Base-by-base conservation (phyloP, 345 rosid species). In the Eucalyptus pumila region DNA sequence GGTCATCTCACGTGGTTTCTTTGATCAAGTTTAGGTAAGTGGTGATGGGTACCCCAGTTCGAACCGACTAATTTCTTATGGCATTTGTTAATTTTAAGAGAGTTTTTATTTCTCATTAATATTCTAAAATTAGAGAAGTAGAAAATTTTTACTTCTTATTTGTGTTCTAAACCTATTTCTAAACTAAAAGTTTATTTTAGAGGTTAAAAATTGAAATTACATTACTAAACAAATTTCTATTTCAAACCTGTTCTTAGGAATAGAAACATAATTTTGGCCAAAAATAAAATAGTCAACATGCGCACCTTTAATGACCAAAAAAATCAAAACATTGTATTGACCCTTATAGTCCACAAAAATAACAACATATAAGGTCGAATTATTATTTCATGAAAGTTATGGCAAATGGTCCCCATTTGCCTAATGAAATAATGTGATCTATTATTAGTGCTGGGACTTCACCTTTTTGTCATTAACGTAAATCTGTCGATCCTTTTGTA, bases 191-290 rank as follows among this genome's bases (percentile, higher is more conserved):
- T 8, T 52, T 52, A 21, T 21, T 52, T 52, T 21, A 52, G 56
- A 52, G 24, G 10, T 52, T 8, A 19, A 52, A 52, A 52, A 52
- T 1, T 19, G 11, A 52, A 52, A 19, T 52, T 52, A 52, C 2
- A 52, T 52, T 21, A 52, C 2, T 1, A 52, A 52, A 21, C 1
- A 1, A 0, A 52, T 52, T 21, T 52, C 5, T 52, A 8, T 8
- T 52, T 8, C 58, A 21, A 52, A 52, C 0, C 0, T 8, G 0
- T 52, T 52, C 2, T 52, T 0, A 19, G 10, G 26, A 52, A 52
- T 1, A 52, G 0, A 52, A 52, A 52, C 19, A 19, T 52, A 52
- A 52, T 52, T 52, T 7, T 52, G 24, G 58, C 26, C 11, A 52
- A 9, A 52, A 52, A 52, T 19, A 52, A 52, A 52, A 3, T 52